Conservation (phyloP, 2,329 filamentous ascomycete species). For the Ceratocystis cubensis region DNA sequence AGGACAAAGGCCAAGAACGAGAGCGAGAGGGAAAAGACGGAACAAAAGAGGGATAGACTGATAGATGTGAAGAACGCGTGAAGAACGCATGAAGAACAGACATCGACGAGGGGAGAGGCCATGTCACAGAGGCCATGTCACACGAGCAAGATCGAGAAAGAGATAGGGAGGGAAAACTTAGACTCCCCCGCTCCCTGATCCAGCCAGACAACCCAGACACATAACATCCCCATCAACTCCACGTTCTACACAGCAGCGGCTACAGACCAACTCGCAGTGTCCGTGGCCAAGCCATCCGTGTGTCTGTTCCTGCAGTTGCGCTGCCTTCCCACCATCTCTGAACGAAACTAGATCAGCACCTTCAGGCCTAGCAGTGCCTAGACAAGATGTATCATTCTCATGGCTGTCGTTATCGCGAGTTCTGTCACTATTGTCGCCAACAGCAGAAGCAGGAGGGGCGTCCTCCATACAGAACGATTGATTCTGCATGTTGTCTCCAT, state of each 20-base stretch:
- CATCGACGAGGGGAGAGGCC: background rate
- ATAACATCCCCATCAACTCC: constrained; percentile 52
- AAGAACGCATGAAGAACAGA: background rate
- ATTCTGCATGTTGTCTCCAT: background rate
- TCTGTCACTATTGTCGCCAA: background rate
- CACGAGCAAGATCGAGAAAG: background rate
- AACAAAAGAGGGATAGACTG: background rate
- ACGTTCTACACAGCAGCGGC: constrained; percentile 54
- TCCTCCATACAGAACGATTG: constrained; percentile 1
- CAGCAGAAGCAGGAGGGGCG: background rate
- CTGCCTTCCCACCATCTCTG: constrained; percentile 2
- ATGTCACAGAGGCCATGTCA: background rate
- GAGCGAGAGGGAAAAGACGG: background rate
- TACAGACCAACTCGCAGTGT: constrained; percentile 48
- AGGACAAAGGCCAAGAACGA: background rate
- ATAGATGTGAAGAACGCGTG: background rate
- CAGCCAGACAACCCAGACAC: constrained; percentile 49
- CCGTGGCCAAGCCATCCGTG: constrained; percentile 32
- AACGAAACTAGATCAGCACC: background rate
- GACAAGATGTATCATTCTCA: background rate
- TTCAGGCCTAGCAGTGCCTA: background rate
- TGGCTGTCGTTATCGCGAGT: background rate
- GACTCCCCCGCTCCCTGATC: background rate
- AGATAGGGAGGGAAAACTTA: background rate
- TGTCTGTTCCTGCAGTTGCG: constrained; percentile 21